Base-by-base conservation (phyloP, 352 stramenopile species). In the Pythium insidiosum region DNA sequence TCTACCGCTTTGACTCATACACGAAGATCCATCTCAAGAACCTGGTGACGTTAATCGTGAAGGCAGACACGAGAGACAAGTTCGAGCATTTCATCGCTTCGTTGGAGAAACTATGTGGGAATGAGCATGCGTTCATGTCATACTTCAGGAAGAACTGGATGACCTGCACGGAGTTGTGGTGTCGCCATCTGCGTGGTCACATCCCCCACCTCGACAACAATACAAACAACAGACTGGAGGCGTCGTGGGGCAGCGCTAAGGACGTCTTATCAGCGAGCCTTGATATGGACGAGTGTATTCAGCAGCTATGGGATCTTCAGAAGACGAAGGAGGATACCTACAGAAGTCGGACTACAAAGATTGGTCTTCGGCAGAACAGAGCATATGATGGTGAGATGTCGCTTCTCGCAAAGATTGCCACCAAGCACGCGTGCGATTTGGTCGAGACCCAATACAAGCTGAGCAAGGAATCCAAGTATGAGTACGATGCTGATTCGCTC, bases 181-280 rank as follows among this genome's bases (percentile, higher is more conserved):
- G 33, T 21, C n/a, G 19, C 1, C 25, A 50, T 31, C 22, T 43
- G 20, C 43, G 34, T 29, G 43, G 34, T 15, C 20, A 29, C 22
- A 50, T 43, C 24, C 43, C 34, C 6, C 43, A 50, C 16, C 30
- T 49, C 4, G 30, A 49, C 23, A 49, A 49, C 20, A 40, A 49
- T 22, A 49, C 42, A 6, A 49, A 49, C 42, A 49, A 49, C 23
- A 12, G 42, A 5, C 12, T 40, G 42, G 42, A 41, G 31, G 22
- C 36, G 19, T 42, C 36, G 19, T 42, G 36, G 36, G 29, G 22
- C 39, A 18, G 23, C 22, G 22, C 39, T 29, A 46, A 46, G 21
- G 21, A 36, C 24, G 22, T 36, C 4, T 20, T 42, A 13, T 25
- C 15, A 6, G 19, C 19, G 36, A 18, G 25, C 15, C 15, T 33